These are phyloP conservation scores for Trypanosoma rangeli DNA, from an alignment of 208 protist species.

Conservation along the genomic window DNA sequence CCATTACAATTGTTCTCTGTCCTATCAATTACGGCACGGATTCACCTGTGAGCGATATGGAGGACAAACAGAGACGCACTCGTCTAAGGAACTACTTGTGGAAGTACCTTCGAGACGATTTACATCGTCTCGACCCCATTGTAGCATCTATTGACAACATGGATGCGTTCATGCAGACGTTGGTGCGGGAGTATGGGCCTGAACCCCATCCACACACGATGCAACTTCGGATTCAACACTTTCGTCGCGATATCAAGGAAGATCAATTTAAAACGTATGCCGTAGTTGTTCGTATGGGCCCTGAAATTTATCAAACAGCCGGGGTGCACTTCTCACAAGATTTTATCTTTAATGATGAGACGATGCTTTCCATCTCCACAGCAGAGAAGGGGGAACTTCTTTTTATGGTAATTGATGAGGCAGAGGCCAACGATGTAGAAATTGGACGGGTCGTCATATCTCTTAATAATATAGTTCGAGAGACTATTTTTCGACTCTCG, in stretches of 20 bases:
- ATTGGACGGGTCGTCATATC: conserved; percentile 56
- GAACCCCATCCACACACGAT: conserved; percentile 47
- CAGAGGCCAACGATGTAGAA: conserved; percentile 47
- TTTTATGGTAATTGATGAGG: conserved; percentile 52
- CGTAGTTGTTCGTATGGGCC: conserved; percentile 47
- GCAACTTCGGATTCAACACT: conserved; percentile 31
- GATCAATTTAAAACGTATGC: conserved; percentile 1
- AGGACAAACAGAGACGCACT: conserved; percentile 45
- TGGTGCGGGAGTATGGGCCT: conserved; percentile 56
- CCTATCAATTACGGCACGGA: conserved; percentile 54
- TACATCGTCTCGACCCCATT: conserved; percentile 77
- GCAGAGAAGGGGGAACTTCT: conserved; percentile 44
- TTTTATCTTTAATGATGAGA: conserved; percentile 40
- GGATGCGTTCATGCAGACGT: conserved; percentile 55
- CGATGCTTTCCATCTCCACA: conserved; percentile 46
- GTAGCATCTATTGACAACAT: conserved; percentile 52
- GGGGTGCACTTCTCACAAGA: conserved; percentile 30
- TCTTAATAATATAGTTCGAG: conserved; percentile 35
- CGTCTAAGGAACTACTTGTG: conserved; percentile 77
- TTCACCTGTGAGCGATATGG: conserved; percentile 24
- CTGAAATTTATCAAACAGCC: conserved; percentile 37
- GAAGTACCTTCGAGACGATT: conserved; percentile 75
- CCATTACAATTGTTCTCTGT: conserved; percentile 42
- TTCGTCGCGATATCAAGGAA: conserved; percentile 5
- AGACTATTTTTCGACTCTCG: conserved; percentile 25